Evolutionary conservation across 2,329 filamentous ascomycete genomes (phyloP).

Genomic region (Fusarium euwallaceae): DNA sequence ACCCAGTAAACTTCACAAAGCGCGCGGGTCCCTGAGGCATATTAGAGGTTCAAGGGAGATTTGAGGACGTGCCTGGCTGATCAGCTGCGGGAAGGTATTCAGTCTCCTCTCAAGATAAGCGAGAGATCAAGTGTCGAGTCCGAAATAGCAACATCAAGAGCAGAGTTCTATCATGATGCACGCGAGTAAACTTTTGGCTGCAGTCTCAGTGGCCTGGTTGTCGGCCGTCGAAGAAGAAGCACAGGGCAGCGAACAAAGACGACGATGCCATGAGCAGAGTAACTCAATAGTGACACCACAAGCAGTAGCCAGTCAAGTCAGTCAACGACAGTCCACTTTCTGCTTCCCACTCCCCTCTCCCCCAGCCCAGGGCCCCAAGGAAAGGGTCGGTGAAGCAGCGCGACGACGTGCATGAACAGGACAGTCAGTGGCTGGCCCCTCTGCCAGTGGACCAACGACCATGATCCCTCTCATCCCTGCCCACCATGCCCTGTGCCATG

Average conservation of each 20-base stretch:
- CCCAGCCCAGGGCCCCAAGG: conserved; percentile 17
- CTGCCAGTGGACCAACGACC: conserved; percentile 37
- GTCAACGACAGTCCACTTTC: conserved; percentile 33
- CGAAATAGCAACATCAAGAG: conserved; percentile 6
- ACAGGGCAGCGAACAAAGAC: conserved; percentile 10
- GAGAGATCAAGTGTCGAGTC: neutral
- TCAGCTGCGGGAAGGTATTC: neutral
- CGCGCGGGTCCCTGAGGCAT: conserved; percentile 34
- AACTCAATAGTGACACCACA: conserved; percentile 25
- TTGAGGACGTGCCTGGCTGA: conserved; percentile 8
- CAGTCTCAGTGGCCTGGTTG: conserved; percentile 10
- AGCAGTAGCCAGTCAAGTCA: conserved; percentile 23
- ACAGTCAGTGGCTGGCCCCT: conserved; percentile 47
- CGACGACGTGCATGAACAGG: conserved; percentile 51
- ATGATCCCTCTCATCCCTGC: conserved; percentile 36
- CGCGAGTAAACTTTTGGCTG: conserved; percentile 13
- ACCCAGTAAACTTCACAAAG: conserved; percentile 24
- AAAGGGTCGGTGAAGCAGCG: conserved; percentile 51
- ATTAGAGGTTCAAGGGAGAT: conserved; percentile 17
- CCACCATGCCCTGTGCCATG: conserved; percentile 40
- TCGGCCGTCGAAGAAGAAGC: conserved; percentile 4
- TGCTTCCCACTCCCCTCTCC: conserved; percentile 28
- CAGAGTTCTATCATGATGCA: conserved; percentile 14
- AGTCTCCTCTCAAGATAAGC: neutral
- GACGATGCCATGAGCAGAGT: conserved; percentile 4